Conservation (phyloP, 2,329 filamentous ascomycete genomes). For the Teratosphaeria nubilosa region DNA sequence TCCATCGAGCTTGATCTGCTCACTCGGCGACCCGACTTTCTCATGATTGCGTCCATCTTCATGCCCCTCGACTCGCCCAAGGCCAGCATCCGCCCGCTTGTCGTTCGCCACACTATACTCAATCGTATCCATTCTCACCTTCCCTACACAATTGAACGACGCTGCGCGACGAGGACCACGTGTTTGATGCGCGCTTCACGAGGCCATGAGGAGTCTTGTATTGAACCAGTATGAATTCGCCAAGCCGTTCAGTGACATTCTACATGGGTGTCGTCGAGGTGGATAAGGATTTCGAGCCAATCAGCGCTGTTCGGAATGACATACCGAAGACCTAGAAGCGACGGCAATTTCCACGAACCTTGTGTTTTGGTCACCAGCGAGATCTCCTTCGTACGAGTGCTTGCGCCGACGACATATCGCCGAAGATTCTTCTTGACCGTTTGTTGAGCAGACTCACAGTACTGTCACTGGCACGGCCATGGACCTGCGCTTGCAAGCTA, state of each 20-base stretch:
- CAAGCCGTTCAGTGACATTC: not conserved
- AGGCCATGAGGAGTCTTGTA: not conserved
- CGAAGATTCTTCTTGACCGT: no score
- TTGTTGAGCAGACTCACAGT: no score
- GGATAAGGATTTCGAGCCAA: not conserved
- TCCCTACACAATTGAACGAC: not conserved
- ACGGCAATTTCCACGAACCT: not conserved
- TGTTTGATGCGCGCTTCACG: not conserved
- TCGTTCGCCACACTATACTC: slow-evolving; percentile 11
- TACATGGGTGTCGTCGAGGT: not conserved
- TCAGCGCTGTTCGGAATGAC: not conserved
- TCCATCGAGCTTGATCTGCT: not conserved
- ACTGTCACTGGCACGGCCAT: no score
- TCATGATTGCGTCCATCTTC: not conserved
- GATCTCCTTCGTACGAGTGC: not conserved
- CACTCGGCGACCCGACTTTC: not conserved
- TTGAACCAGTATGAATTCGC: not conserved
- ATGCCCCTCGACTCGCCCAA: slow-evolving; percentile 2
- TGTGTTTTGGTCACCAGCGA: not conserved
- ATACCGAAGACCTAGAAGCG: not conserved
- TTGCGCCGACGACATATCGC: not conserved
- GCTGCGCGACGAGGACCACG: not conserved
- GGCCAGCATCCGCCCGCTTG: slow-evolving; percentile 5
- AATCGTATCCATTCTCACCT: slow-evolving; percentile 10
- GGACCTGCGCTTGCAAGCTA: no score